Evolutionary conservation across 208 protist genomes (phyloP).

Genomic region (Trypanosomatidae sp.): DNA sequence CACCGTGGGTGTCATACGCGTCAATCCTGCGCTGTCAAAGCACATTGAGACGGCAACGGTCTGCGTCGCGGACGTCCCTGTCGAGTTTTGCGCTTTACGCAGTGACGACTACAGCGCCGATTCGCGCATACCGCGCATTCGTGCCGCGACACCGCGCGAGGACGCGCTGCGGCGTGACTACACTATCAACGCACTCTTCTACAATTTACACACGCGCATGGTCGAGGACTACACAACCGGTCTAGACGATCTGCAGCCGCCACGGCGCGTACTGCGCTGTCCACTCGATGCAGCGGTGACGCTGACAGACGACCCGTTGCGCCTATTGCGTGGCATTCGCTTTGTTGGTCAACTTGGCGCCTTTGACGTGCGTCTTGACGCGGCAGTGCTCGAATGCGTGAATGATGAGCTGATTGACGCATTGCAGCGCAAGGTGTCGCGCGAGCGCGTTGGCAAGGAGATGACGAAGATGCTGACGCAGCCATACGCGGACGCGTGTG

Average conservation of each 20-base stretch:
- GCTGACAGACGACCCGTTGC: slow-evolving; percentile 90
- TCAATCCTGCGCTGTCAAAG: slow-evolving; percentile 96
- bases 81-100: slow-evolving; percentile 97
- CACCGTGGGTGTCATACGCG: slow-evolving; percentile 89
- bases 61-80: slow-evolving; percentile 67
- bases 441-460: slow-evolving; percentile 79
- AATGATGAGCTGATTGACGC: slow-evolving; percentile 30
- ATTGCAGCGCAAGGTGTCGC: slow-evolving; percentile 66
- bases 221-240: slow-evolving; percentile 95
- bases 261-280: slow-evolving; percentile 80
- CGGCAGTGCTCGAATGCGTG: slow-evolving; percentile 26
- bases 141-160: slow-evolving; percentile 69
- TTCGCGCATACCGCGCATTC: slow-evolving; percentile 87
- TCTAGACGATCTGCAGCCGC: slow-evolving; percentile 72
- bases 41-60: slow-evolving; percentile 97
- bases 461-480: slow-evolving; percentile 67
- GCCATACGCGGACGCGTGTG: slow-evolving; percentile 33
- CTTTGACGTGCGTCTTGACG: slow-evolving; percentile 77
- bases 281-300: slow-evolving; percentile 72
- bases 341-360: slow-evolving; percentile 84
- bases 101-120: slow-evolving; percentile 86
- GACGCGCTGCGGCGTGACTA: slow-evolving; percentile 96
- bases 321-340: slow-evolving; percentile 87
- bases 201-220: slow-evolving; percentile 92
- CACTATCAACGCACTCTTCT: slow-evolving; percentile 99